Evolutionary conservation across 2,329 filamentous ascomycete genomes (phyloP), one percentile per base, ranked within the genome.

Genomic region (Arthroderma sp.): DNA sequence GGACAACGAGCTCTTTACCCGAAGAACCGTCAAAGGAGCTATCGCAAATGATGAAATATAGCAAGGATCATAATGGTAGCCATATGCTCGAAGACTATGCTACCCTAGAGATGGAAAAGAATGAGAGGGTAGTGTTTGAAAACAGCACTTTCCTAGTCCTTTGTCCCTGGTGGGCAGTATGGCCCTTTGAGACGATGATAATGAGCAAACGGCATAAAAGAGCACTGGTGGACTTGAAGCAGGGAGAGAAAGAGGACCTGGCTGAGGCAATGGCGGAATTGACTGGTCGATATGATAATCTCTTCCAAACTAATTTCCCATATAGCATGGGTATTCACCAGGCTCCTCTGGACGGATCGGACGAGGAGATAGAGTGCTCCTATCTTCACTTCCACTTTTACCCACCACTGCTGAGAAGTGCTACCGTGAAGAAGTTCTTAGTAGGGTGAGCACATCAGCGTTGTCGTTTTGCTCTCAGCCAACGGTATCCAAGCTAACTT

Each of bases 331-430:
- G 93, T 43, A 84, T 98, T 58, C 93, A 98, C 70, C 93, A 98
- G 76, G 91, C 93, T 17, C 93, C 93, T 2, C 79, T 98, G 5
- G 82, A 86, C 25, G 90, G 88, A 21, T 86, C 82, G 0, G 79
- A 82, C 0, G 88, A 94, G 61, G 91, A 97, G 71, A 81, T 91
- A 56, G 87, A 95, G 65, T 84, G 84, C 60, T 89, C 88, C 63
- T 91, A 95, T 73, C 84, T 98, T 68, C 93, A 98, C 72, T 85
- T 98, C 76, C 93, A 98, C 75, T 98, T 98, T 73, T 97, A 96
- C 71, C 93, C 93, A 43, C 93, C 93, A 11, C 78, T 98, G 51
- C 78, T 98, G 62, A 84, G 93, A 58, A 95, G 90, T 51, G 91
- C 93, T 1, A 95, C 90, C 0, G 91, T 98, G 51, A 84, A 88